Conservation (phyloP, 1,284 basidiomycete genomes). For the Retiboletus flavoniger region DNA sequence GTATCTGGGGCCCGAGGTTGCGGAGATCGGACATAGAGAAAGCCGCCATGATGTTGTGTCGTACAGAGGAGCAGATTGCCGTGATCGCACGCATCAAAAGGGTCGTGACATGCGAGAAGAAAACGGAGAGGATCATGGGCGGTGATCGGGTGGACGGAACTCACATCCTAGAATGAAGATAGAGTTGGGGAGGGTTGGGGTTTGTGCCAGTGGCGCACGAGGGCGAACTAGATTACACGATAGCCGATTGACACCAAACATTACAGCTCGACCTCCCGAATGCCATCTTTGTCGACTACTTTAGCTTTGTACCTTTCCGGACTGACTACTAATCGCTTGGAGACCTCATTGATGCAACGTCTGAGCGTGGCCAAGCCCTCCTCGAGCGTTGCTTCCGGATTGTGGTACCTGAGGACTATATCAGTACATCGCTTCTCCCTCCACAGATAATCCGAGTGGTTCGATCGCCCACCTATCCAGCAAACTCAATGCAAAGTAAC, state of each 20-base stretch:
- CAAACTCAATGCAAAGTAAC: constrained; percentile 90
- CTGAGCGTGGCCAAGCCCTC: constrained; percentile 83
- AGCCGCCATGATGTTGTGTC: constrained; percentile 16
- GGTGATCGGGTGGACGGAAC: constrained; percentile 49
- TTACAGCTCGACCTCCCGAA: constrained; percentile 73
- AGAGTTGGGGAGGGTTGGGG: not conserved
- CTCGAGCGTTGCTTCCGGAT: constrained; percentile 78
- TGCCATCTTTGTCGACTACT: constrained; percentile 88
- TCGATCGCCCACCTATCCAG: constrained; percentile 71
- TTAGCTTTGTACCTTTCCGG: constrained; percentile 86
- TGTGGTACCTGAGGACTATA: constrained; percentile 62
- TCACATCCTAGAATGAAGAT: constrained; percentile 25
- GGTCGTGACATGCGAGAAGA: constrained; percentile 50
- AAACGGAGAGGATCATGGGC: constrained; percentile 54
- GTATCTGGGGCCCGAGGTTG: constrained; percentile 55
- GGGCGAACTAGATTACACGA: constrained; percentile 9
- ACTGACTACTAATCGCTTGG: constrained; percentile 82
- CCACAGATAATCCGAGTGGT: not conserved
- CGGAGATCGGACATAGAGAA: constrained; percentile 43
- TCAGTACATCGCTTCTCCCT: constrained; percentile 9
- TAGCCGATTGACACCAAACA: not conserved
- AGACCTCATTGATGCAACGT: constrained; percentile 86
- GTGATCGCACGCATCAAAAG: constrained; percentile 36
- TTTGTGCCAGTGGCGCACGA: not conserved
- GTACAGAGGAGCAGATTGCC: constrained; percentile 10